phyloP scores from a whole-genome alignment of 192 early-diverging fungal species.

The Endogone sp. region DNA sequence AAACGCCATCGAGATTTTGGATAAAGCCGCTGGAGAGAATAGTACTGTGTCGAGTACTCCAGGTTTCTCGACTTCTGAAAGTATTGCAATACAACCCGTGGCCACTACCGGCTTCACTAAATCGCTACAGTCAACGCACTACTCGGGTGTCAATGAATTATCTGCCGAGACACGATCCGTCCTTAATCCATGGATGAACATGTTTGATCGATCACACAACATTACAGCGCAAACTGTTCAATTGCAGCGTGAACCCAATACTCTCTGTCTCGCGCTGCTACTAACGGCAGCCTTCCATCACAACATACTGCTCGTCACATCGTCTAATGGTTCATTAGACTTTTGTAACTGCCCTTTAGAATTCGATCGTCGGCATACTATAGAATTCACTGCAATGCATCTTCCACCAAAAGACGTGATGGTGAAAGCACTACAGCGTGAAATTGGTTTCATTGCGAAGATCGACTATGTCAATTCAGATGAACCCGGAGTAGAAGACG shows the following conservation, averaged over 20 bases:
- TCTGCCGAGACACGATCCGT: neutral
- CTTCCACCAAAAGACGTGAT: constrained; percentile 9
- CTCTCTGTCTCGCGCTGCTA: constrained; percentile 8
- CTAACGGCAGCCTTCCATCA: constrained; percentile 19
- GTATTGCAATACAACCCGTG: neutral
- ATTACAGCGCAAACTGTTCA: constrained; percentile 5
- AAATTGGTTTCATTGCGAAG: constrained; percentile 13
- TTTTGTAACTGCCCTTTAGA: constrained; percentile 8
- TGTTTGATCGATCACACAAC: constrained; percentile 17
- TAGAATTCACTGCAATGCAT: constrained; percentile 11
- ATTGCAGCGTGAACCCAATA: constrained; percentile 9
- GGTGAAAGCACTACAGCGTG: constrained; percentile 10
- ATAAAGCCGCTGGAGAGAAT: neutral
- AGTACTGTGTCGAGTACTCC: neutral
- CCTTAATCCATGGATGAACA: constrained; percentile 16
- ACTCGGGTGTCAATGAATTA: neutral
- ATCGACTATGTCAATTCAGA: constrained; percentile 8
- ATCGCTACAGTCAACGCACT: neutral
- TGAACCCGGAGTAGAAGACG: neutral
- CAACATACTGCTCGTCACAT: constrained; percentile 7
- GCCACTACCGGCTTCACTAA: neutral
- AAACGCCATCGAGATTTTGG: neutral
- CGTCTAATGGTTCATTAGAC: neutral
- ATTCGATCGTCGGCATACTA: constrained; percentile 12
- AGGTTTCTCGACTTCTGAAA: neutral